Base-by-base conservation (phyloP, 352 stramenopile genomes). In the Phytophthora capsici region DNA sequence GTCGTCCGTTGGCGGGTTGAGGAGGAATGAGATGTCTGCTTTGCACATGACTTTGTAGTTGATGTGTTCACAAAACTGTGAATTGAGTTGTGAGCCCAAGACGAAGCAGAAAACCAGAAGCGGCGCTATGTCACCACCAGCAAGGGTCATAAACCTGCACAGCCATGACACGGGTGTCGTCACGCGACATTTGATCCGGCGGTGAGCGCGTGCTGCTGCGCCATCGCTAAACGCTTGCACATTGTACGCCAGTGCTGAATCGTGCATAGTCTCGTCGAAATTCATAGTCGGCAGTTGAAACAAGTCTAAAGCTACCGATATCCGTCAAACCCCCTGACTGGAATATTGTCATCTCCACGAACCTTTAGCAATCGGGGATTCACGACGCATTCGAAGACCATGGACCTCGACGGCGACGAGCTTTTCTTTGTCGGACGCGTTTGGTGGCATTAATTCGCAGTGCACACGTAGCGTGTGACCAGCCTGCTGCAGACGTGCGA, bases 11-110 rank as follows among this genome's bases (percentile, higher is more conserved):
- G 46, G 30, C 17, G 70, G 70, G 51, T 82, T 82, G 58, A 82
- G 73, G 49, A 82, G 67, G 63, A 79, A 82, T 17, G 66, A 67
- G 59, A 82, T 82, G 55, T 77, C 67, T 55, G 73, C 62, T 56
- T 82, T 82, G 63, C 47, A 74, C 61, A 75, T 71, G 61, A 55
- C 71, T 43, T 48, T 28, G 45, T 5, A 14, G 26, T 63, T 26
- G 23, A 54, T 59, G 44, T 59, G 61, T 47, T 43, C 52, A 69
- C 45, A 22, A 44, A 45, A 47, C 7, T 19, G 45, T 64, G 45
- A 64, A 69, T 69, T 69, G 45, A 59, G 55, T 32, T 69, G 61
- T 65, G 62, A 60, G n/a, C 23, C 23, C 10, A 51, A 60, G 40
- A 70, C 53, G 22, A 65, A 65, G 62, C 53, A 58, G 55, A 63